Percentiles rank a stretch among this genome's conserved stretches.
These are phyloP conservation scores for Aspergillus sp. DNA, from an alignment of 2,329 filamentous ascomycete species.

Conservation along the genomic window DNA sequence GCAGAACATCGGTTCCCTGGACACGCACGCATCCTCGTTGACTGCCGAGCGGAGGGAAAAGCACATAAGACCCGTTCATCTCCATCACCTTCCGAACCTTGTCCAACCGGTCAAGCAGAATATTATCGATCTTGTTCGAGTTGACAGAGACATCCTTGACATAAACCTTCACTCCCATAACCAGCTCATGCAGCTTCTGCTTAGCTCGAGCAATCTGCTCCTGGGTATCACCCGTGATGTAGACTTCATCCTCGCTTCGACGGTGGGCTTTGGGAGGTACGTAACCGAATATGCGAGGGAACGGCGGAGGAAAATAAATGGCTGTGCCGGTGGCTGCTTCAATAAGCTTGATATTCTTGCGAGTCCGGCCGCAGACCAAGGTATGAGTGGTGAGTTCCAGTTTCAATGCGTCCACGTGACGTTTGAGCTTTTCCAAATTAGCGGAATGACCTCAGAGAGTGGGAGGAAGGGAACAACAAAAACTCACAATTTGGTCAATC, in stretches of 20 bases:
- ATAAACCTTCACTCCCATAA: conserved; percentile 77
- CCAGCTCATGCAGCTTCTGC: conserved; percentile 85
- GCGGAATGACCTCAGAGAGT: conserved; percentile 15
- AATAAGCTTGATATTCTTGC: conserved; percentile 97
- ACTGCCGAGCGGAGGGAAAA: conserved; percentile 86
- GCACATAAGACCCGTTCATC: conserved; percentile 90
- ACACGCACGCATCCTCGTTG: conserved; percentile 84
- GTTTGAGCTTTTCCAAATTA: conserved; percentile 51
- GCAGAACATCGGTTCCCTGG: conserved; percentile 89
- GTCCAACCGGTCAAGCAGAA: conserved; percentile 86
- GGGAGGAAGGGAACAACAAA: conserved; percentile 15
- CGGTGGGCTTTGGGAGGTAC: conserved; percentile 79
- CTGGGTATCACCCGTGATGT: conserved; percentile 87
- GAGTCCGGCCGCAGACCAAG: conserved; percentile 86
- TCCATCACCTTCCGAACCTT: conserved; percentile 99
- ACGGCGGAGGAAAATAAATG: conserved; percentile 96
- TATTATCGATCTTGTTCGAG: conserved; percentile 90
- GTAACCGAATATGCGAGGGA: conserved; percentile 89
- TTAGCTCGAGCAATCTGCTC: conserved; percentile 88
- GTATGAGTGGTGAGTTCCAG: conserved; percentile 88
- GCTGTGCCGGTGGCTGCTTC: conserved; percentile 94
- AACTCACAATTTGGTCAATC: conserved; percentile 84
- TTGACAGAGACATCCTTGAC: conserved; percentile 93
- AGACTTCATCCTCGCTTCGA: conserved; percentile 86
- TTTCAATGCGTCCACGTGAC: conserved; percentile 74